phyloP scores from a whole-genome alignment of 2,329 filamentous ascomycete genomes.

The Dryadomyces quercus-mongolicae region DNA sequence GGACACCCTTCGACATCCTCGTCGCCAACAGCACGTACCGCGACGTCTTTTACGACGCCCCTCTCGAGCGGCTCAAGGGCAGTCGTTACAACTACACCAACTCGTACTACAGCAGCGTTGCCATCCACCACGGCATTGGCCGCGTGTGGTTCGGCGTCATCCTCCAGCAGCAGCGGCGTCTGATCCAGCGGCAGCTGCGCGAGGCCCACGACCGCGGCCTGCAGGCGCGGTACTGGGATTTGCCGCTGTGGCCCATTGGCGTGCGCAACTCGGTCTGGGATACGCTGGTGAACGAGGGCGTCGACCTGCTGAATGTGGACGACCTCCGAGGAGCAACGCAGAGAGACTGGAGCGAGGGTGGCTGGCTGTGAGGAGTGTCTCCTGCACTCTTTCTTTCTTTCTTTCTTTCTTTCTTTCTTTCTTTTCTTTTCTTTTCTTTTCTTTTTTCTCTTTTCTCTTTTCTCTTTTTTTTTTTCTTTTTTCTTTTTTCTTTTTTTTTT shows the following conservation, averaged over 20 bases:
- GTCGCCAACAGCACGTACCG: conserved; percentile 39
- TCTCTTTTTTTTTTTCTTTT: not conserved
- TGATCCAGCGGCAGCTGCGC: conserved; percentile 31
- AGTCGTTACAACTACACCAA: conserved; percentile 36
- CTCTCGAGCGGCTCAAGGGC: conserved; percentile 30
- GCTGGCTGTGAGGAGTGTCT: not conserved
- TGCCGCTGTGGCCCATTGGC: conserved; percentile 46
- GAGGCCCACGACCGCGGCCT: conserved; percentile 44
- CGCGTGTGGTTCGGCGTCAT: conserved; percentile 32
- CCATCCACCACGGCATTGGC: conserved; percentile 43
- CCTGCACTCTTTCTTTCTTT: not conserved
- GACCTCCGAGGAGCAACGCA: conserved; percentile 23
- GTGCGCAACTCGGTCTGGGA: conserved; percentile 47
- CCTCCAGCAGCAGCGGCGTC: conserved; percentile 27
- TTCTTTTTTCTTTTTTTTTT: too few species aligned
- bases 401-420: too few species aligned
- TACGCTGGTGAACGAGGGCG: conserved; percentile 41
- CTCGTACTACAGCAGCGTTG: conserved; percentile 54
- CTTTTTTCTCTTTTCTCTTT: too few species aligned
- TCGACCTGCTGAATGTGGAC: conserved; percentile 52
- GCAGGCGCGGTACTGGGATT: conserved; percentile 49
- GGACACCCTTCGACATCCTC: conserved; percentile 45
- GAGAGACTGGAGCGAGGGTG: conserved; percentile 5
- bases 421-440: too few species aligned
- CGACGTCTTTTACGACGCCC: conserved; percentile 57